Evolutionary conservation across 2,329 filamentous ascomycete species (phyloP), one percentile per base, ranked within the genome.

Genomic region (Karstenula rhodostoma): DNA sequence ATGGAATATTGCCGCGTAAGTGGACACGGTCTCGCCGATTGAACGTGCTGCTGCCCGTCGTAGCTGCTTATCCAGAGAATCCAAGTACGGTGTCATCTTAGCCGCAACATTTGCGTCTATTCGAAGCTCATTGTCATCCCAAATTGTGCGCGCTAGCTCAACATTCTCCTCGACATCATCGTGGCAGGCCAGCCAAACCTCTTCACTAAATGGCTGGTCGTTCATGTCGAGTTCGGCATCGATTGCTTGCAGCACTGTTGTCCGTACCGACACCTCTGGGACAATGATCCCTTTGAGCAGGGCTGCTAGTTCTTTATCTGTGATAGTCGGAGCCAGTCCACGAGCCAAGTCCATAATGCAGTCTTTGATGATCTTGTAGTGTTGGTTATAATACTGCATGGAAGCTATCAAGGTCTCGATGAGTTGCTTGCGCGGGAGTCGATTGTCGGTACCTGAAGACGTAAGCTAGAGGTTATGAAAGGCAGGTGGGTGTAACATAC

Each of bases 321-420:
- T 89, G 66, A 97, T 93, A 70, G 93, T 97, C 2, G 91, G 88
- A 3, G 94, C 90, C 54, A 98, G 85, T 65, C 90, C 94, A 61
- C 93, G 89, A 71, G 92, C 92, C 66, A 96, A 86, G 75, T 98
- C 93, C 56, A 90, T 85, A 64, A 99, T 87, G 71, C 93, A 96
- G 78, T 99, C 95, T 77, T 94, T 97, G 79, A 97, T 88, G 59
- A 94, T 83, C 79, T 97, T 97, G 82, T 97, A 97, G 78, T 99
- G 95, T 73, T 96, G 93, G 47, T 89, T 90, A 76, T 96, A 97
- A 61, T 81, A 86, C 74, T 96, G 92, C 91, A 99, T 96, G 1
- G 93, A 90, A 47, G 83, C 83, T 58, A 97, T 89, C 40, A 99
- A 82, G 3, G 86, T 84, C 2, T 86, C 82, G 4, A 98, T 78